Conservation (phyloP, 805 yeast species). For the Teunomyces kruisii region DNA sequence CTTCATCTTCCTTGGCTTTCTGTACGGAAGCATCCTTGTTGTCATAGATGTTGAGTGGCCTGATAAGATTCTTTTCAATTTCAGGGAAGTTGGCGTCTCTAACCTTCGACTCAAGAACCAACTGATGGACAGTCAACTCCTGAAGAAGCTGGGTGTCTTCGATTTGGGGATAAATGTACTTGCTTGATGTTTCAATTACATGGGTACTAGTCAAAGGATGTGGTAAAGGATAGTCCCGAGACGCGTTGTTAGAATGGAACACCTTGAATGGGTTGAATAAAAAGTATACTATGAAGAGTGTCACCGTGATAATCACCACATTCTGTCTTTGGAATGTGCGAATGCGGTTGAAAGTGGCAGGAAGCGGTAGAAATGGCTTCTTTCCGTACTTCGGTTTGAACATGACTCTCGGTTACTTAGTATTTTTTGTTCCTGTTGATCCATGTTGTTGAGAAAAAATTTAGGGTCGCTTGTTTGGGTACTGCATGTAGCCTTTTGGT, state of each 20-base stretch:
- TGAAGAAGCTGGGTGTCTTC: slow-evolving; percentile 65
- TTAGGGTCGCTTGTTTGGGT: not conserved
- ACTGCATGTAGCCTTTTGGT: not conserved
- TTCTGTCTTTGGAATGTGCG: slow-evolving; percentile 15
- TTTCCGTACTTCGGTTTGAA: slow-evolving; percentile 30
- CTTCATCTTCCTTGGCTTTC: slow-evolving; percentile 45
- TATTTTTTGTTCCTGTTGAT: slow-evolving; percentile 3
- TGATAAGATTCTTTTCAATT: slow-evolving; percentile 31
- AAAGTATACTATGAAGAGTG: slow-evolving; percentile 17
- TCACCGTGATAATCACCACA: slow-evolving; percentile 11
- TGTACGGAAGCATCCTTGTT: slow-evolving; percentile 38
- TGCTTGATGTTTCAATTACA: slow-evolving; percentile 45
- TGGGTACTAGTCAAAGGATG: slow-evolving; percentile 34
- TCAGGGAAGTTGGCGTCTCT: slow-evolving; percentile 44
- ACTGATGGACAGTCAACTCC: slow-evolving; percentile 51
- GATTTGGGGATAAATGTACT: slow-evolving; percentile 69
- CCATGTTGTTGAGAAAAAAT: slow-evolving; percentile 4
- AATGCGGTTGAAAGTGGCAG: slow-evolving; percentile 25
- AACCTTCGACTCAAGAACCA: slow-evolving; percentile 51
- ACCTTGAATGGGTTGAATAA: slow-evolving; percentile 22
- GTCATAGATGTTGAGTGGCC: slow-evolving; percentile 44
- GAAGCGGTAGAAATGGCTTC: slow-evolving; percentile 26
- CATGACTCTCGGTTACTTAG: slow-evolving; percentile 9
- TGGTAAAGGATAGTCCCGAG: slow-evolving; percentile 24
- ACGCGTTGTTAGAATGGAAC: not conserved